Evolutionary conservation across 148 eudicot genomes (phyloP).

Genomic region (Camellia japonica): DNA sequence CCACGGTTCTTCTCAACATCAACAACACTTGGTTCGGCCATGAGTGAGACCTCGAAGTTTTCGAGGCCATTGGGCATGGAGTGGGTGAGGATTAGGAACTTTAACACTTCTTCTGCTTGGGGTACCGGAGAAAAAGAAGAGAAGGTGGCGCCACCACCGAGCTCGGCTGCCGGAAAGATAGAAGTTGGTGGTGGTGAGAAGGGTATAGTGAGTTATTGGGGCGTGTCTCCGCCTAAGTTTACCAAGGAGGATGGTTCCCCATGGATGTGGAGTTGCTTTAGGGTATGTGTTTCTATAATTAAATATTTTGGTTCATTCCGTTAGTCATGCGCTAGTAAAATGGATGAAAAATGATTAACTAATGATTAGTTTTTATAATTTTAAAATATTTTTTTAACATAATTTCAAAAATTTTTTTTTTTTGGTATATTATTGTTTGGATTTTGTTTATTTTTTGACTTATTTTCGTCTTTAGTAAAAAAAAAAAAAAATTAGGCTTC

Average conservation of each 20-base stretch:
- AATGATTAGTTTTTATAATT: too few species aligned
- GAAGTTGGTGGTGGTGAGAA: constrained; percentile 7
- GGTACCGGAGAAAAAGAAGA: constrained; percentile 25
- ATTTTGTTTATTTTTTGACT: neutral
- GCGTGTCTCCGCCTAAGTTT: constrained; percentile 33
- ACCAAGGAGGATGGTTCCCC: constrained; percentile 28
- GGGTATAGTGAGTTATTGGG: constrained; percentile 45
- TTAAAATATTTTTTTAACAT: too few species aligned
- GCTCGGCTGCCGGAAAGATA: neutral
- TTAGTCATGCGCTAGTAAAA: too few species aligned
- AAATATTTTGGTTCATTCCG: neutral
- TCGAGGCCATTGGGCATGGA: constrained; percentile 1
- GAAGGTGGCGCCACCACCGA: constrained; percentile 10
- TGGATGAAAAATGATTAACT: too few species aligned
- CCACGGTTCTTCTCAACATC: neutral
- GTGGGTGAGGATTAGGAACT: constrained; percentile 15
- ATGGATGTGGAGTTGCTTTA: constrained; percentile 25
- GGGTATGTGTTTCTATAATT: constrained; percentile 12
- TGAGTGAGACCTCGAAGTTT: neutral
- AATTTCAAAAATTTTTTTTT: too few species aligned
- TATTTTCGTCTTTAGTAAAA: neutral
- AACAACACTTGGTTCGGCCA: neutral
- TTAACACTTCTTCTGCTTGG: constrained; percentile 19
- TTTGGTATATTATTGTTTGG: too few species aligned
- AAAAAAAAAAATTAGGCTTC: neutral